These are phyloP conservation scores for Globisporangium okanoganense DNA, from an alignment of 352 stramenopile species.

Conservation along the genomic window DNA sequence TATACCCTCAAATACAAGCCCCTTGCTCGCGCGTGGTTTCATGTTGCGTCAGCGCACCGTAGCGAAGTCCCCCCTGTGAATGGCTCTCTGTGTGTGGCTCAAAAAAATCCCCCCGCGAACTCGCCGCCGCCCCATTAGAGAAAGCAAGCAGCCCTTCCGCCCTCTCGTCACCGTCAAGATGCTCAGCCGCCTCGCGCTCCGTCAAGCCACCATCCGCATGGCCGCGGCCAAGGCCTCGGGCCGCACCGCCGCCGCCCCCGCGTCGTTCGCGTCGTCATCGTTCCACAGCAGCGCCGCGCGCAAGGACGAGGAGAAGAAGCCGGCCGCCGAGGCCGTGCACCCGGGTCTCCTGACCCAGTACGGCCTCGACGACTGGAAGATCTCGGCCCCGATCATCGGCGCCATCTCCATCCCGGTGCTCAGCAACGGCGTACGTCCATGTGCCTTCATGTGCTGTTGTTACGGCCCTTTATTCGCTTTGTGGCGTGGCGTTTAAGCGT, in stretches of 20 bases:
- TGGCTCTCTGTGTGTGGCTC: constrained; percentile 8
- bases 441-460: background rate
- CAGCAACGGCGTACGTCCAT: constrained; percentile 69
- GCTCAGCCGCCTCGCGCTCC: constrained; percentile 74
- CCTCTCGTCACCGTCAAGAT: constrained; percentile 24
- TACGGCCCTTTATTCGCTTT: too few relatives aligned
- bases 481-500: too few relatives aligned
- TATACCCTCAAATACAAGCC: background rate
- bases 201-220: constrained; percentile 52
- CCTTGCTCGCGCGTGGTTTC: background rate
- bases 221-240: constrained; percentile 29
- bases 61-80: background rate
- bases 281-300: constrained; percentile 57
- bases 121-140: constrained; percentile 6
- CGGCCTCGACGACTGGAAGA: constrained; percentile 83
- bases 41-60: background rate
- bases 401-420: constrained; percentile 71
- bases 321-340: constrained; percentile 34
- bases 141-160: constrained; percentile 12
- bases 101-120: constrained; percentile 9
- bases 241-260: constrained; percentile 1
- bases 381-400: constrained; percentile 68
- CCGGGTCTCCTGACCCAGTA: constrained; percentile 57
- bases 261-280: constrained; percentile 21
- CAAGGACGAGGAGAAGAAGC: constrained; percentile 48